Base-by-base conservation (phyloP, 2,329 filamentous ascomycete species). In the Ophiognomonia clavigignenti-juglandacearum region DNA sequence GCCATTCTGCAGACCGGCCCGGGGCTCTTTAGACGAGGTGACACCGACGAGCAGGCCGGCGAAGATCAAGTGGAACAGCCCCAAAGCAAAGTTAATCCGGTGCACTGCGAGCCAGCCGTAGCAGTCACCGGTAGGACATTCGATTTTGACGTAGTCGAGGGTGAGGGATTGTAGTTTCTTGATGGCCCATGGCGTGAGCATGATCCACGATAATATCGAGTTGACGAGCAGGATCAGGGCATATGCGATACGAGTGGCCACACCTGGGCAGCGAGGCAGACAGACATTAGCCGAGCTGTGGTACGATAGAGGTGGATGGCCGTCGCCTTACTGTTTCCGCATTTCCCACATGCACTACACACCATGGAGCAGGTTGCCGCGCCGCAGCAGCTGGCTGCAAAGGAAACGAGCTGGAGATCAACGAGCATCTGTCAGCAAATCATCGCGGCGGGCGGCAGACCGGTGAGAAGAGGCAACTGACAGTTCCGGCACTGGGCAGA, bases 131-230 rank as follows among this genome's bases (percentile, higher is more conserved):
- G 87, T 91, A 23, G 88, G 85, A 64, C 93, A 98, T 61, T 86
- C 85, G 62, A 98, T 95, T 60, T 89, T 90, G 72, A 98, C 91
- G 63, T 96, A 97, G 69, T 97, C 90, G 55, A 98, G 78, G 11
- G 89, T 93, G 45, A 97, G 75, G 55, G 95, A 82, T 68, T 97
- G 84, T 6, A 98, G 77, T 65, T 97, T 97, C 61, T 96, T 88
- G 63, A 98, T 88, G 27, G 93, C 93, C 93, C 93, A 98, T 44
- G 90, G 88, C 19, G 93, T 98, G 71, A 98, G 89, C 89, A 97
- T 96, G 58, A 98, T 88, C 93, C 93, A 98, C 29, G 93, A 92
- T 43, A 97, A 66, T 55, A 97, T 96, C 50, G 92, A 96, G 77
- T 98, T 98, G 68, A 97, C 71, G 56, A 98, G 83, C 46, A 98